Evolutionary conservation across 1,284 basidiomycete species (phyloP), one percentile per base, ranked within the genome.

Genomic region (Ceratobasidium sp.): DNA sequence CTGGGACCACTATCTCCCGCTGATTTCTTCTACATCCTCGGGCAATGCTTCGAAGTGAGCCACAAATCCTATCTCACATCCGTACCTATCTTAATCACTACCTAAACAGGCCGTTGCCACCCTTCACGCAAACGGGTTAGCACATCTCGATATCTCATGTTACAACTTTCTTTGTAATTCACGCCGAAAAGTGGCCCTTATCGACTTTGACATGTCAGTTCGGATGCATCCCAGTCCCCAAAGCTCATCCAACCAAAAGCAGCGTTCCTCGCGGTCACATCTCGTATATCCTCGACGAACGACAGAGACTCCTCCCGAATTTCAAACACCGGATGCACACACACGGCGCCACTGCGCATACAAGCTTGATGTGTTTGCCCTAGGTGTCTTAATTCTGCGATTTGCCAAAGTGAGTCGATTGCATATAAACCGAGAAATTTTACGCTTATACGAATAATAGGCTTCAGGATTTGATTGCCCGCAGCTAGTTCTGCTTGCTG

Each of bases 401-500:
- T 75, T 75, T 17, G 73, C 73, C 61, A 75, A 75, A 50, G 73
- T 75, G 26, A n/a, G 48, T n/a, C 10, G 33, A 12, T 38, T 40
- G 5, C 4, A 20, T 40, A 5, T 7, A 61, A 33, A 40, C 40
- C 13, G 33, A 12, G 26, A 40, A 40, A 9, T 20, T 61, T 7
- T 38, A 61, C 40, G 59, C 28, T 61, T 40, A 61, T 9, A 40
- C n/a, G 26, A 57, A 20, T 20, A 23, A n/a, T 28, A 75, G 73
- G 62, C 73, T 9, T 75, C 73, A 7, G 73, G 73, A n/a, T 75
- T 75, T 56, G 73, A 75, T 40, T 75, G 61, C 44, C 73, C 73
- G n/a, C 61, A 56, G 20, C 62, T 75, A 2, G 73, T 75, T 12
- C n/a, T 64, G 12, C 48, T 75, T 12, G 73, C 73, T 20, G 73